A percentile compares a stretch with the other conserved stretches of the same genome.
Conservation (phyloP, 306 rosid species). For the Biancaea sappan region DNA sequence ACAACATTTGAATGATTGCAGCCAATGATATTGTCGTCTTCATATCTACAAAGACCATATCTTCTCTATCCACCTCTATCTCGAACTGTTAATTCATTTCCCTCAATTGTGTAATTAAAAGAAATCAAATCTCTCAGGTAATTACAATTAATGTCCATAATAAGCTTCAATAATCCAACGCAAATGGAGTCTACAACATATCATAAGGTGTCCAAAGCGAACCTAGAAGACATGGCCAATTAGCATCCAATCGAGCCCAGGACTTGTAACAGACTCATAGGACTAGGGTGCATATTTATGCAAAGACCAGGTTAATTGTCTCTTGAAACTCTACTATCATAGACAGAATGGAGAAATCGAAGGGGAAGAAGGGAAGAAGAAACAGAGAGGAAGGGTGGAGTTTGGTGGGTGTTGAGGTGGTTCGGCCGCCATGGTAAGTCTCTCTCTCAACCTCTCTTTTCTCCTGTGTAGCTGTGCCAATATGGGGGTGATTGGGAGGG, state of each 20-base stretch:
- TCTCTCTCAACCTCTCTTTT: no score
- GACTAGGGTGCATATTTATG: constrained; percentile 77
- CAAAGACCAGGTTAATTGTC: constrained; percentile 85
- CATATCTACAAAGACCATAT: constrained; percentile 1
- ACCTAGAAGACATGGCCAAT: constrained; percentile 84
- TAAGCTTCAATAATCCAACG: constrained; percentile 61
- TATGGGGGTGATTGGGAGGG: no score
- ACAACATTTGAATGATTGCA: background rate
- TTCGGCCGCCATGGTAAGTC: no score
- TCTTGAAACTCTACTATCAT: no score
- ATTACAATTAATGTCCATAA: background rate
- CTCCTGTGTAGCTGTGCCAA: no score
- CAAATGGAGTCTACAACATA: constrained; percentile 74
- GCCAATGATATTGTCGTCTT: background rate
- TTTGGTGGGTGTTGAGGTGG: no score
- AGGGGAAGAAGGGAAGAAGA: no score
- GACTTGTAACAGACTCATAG: constrained; percentile 92
- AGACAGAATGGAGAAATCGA: no score
- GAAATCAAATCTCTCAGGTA: no score
- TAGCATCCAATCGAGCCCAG: constrained; percentile 87
- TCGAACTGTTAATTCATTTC: background rate
- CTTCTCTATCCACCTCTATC: constrained; percentile 4
- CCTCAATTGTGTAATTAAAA: no score
- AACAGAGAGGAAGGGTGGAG: no score
- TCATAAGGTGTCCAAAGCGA: constrained; percentile 97